Conservation (phyloP, 148 eudicot genomes). For the Fallopia convolvulus region DNA sequence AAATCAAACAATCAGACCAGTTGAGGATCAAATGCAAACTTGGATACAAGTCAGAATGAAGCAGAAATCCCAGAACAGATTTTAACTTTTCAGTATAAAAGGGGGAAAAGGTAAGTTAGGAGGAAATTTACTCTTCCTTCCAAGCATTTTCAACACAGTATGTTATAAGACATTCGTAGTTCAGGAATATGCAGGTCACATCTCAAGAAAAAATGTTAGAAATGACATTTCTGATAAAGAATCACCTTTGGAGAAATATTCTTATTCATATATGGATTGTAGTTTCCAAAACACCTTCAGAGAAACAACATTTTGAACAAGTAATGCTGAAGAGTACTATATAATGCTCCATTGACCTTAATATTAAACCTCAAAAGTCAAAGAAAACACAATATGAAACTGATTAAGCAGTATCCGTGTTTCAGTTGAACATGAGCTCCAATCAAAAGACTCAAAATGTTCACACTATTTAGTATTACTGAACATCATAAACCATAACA, state of each 20-base stretch:
- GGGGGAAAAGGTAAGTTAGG: not conserved
- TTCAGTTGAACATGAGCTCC: not conserved
- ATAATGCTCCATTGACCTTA: not conserved
- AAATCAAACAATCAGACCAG: not conserved
- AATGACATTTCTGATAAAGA: not conserved
- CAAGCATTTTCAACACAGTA: not conserved
- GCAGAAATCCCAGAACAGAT: not conserved
- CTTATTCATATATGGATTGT: not conserved
- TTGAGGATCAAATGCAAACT: not conserved
- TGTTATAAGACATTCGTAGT: not conserved
- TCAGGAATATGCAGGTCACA: not conserved
- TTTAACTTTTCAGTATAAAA: not conserved
- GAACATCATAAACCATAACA: not conserved
- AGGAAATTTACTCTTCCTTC: slow-evolving; percentile 6
- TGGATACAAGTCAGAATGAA: not conserved
- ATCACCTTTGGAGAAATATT: not conserved
- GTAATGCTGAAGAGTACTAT: not conserved
- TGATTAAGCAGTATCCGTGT: not conserved
- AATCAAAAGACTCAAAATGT: not conserved
- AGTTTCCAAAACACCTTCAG: not conserved
- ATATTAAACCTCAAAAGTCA: not conserved
- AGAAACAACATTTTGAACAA: not conserved
- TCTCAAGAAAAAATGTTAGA: not conserved
- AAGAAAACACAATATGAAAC: not conserved
- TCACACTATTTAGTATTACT: not conserved